These are phyloP conservation scores for Pestalotiopsis sp. DNA, from an alignment of 2,329 filamentous ascomycete genomes.

Conservation along the genomic window DNA sequence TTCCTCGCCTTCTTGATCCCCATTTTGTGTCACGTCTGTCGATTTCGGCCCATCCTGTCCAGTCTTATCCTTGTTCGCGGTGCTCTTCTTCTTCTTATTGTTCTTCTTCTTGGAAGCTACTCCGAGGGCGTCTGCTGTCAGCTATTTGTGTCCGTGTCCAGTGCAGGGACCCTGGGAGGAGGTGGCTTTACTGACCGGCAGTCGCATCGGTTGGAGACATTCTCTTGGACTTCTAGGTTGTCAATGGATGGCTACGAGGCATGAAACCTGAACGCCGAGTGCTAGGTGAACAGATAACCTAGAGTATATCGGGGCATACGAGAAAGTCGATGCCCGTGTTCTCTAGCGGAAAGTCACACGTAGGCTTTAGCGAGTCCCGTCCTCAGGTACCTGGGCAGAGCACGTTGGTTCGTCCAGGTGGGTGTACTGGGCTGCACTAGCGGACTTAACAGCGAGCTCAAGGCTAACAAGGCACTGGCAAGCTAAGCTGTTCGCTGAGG, in stretches of 20 bases:
- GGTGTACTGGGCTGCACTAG: constrained; percentile 2
- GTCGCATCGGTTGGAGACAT: constrained; percentile 34
- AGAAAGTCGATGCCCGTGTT: constrained; percentile 4
- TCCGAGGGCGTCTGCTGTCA: constrained; percentile 20
- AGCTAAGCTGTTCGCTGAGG: background rate
- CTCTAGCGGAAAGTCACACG: constrained; percentile 5
- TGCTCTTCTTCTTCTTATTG: constrained; percentile 62
- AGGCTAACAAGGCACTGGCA: background rate
- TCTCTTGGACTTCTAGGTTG: constrained; percentile 23
- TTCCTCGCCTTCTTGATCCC: constrained; percentile 27
- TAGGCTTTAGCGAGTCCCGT: constrained; percentile 4
- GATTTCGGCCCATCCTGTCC: constrained; percentile 31
- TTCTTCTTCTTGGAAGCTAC: constrained; percentile 57
- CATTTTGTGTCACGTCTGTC: constrained; percentile 26
- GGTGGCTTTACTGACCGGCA: constrained; percentile 27
- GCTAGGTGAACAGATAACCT: background rate
- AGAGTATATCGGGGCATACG: background rate
- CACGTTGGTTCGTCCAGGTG: background rate
- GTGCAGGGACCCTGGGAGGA: constrained; percentile 8
- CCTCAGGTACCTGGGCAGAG: background rate
- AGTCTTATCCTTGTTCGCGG: constrained; percentile 46
- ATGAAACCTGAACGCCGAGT: constrained; percentile 9
- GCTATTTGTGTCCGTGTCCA: background rate
- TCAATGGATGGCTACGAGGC: constrained; percentile 13
- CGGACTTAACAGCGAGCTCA: constrained; percentile 2